phyloP scores from a whole-genome alignment of 768 basidiomycete genomes.

The Russula emetica region DNA sequence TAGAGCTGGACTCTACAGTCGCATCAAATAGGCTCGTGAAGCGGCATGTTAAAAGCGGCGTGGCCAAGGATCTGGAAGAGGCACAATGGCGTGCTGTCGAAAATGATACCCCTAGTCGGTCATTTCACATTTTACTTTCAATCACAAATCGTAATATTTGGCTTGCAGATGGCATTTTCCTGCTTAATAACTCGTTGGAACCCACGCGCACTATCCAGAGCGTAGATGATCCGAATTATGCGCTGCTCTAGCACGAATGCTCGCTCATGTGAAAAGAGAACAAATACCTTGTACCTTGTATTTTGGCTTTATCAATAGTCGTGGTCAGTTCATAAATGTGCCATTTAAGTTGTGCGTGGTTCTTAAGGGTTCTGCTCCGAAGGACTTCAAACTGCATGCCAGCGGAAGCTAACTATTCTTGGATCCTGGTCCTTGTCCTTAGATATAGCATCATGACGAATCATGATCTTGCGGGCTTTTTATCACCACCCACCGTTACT shows the following conservation, averaged over 20 bases:
- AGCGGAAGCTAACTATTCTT: no score
- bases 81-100: slow-evolving; percentile 67
- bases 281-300: not conserved
- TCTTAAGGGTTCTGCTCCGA: no score
- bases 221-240: slow-evolving; percentile 39
- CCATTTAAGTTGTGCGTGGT: no score
- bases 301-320: not conserved
- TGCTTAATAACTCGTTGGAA: slow-evolving; percentile 39
- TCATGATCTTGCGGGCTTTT: no score
- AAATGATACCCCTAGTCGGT: slow-evolving; percentile 73
- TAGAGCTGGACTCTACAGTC: slow-evolving; percentile 53
- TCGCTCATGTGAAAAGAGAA: not conserved
- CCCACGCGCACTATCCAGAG: slow-evolving; percentile 43
- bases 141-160: not conserved
- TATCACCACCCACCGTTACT: no score
- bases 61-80: slow-evolving; percentile 59
- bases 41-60: slow-evolving; percentile 74
- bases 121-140: not conserved
- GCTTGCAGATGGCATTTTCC: slow-evolving; percentile 42
- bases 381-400: no score
- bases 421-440: no score
- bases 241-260: slow-evolving; percentile 4
- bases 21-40: slow-evolving; percentile 59
- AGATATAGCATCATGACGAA: no score
- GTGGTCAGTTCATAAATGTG: no score